Base-by-base conservation (phyloP, 257 asterid species). In the Penstemon newberryi region DNA sequence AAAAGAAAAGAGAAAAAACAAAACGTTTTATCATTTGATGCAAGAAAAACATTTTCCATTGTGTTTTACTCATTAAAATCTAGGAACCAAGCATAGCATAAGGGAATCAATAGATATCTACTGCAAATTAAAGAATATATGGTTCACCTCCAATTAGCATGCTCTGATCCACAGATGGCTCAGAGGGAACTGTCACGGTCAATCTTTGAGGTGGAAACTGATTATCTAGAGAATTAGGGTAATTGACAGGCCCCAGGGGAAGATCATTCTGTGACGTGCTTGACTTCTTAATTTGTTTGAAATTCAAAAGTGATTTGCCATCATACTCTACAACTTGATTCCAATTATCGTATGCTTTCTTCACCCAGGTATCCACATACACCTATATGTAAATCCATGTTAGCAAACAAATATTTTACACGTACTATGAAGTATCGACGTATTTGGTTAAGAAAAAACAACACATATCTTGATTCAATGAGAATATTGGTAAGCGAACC, bases 321-420 rank as follows among this genome's bases (percentile, higher is more conserved):
- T 94, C 99, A 70, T 94, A 94, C 84, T 91, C 99, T 52, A 94
- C 87, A 62, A 87, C 96, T 81, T 87, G 87, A 78, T 74, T 79
- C 99, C 99, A 94, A 67, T 87, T 87, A 45, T 91, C 99, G 63
- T 91, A 94, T 61, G 99, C 99, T 66, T 89, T 94, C 79, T 94
- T 94, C 70, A 94, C 89, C 90, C 82, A 82, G 8, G 85, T 60
- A 81, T 94, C 97, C 70, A 94, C 96, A 66, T 80, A 84, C 38
- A 90, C 90, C 99, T 93, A 77, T 67, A 58, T 15, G 61, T 3
- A n/a, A 51, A 49, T 3, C 7, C 8, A 4, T 38, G 33, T 43
- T 56, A 19, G 49, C 19, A 57, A n/a, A 41, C 11, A 60, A 25
- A 25, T 1, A 25, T 1, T 49, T 49, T 25, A 25, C 33, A 1